Conservation (phyloP, 345 rosid genomes). For the Rubroshorea leprosula region DNA sequence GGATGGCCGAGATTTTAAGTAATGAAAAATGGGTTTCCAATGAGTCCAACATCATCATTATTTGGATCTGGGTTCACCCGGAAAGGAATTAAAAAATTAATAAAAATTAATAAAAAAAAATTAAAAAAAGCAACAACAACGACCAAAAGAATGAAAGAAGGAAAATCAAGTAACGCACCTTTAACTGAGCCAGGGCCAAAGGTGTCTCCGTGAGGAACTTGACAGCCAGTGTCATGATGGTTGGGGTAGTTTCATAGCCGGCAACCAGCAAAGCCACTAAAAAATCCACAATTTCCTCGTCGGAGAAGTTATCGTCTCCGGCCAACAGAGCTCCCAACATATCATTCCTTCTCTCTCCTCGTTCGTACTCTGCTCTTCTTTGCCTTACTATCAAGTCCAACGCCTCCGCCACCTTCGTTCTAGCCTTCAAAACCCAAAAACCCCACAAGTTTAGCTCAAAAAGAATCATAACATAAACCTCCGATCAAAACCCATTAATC, state of each 20-base stretch:
- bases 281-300: slow-evolving; percentile 85
- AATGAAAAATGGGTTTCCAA: slow-evolving; percentile 16
- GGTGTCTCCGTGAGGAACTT: slow-evolving; percentile 91
- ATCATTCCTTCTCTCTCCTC: slow-evolving; percentile 50
- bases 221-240: slow-evolving; percentile 94
- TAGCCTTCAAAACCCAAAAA: slow-evolving; percentile 40
- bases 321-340: slow-evolving; percentile 77
- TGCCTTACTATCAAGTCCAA: slow-evolving; percentile 65
- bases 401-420: slow-evolving; percentile 96
- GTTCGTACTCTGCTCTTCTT: slow-evolving; percentile 55
- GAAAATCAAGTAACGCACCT: no score
- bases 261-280: slow-evolving; percentile 86
- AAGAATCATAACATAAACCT: no score
- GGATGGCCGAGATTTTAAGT: neutral
- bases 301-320: slow-evolving; percentile 63
- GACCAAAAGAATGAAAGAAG: no score
- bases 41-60: slow-evolving; percentile 20
- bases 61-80: slow-evolving; percentile 14
- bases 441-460: no score
- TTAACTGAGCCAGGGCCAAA: slow-evolving; percentile 74
- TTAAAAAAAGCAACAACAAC: no score
- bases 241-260: slow-evolving; percentile 93
- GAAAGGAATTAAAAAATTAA: neutral
- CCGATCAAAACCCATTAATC: no score
- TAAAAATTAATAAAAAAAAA: no score